Percentiles rank a stretch among this genome's conserved stretches.
These are phyloP conservation scores for Flammula alnicola DNA, from an alignment of 1,284 basidiomycete genomes.

Conservation along the genomic window DNA sequence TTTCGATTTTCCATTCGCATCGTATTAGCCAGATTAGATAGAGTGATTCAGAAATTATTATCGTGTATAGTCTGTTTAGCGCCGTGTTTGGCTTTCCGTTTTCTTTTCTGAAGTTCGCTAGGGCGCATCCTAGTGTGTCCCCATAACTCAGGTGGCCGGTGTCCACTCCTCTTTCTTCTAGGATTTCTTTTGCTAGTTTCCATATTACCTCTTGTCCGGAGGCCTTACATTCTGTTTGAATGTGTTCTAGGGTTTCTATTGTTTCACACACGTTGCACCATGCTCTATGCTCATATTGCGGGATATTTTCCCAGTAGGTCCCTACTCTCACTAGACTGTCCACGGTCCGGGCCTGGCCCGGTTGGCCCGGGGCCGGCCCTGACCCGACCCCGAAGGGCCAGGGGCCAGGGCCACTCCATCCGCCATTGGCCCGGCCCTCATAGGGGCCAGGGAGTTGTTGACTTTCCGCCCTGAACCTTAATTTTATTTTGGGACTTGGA, in stretches of 20 bases:
- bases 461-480: too few species aligned
- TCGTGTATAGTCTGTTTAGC: constrained; percentile 13
- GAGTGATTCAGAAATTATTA: constrained; percentile 12
- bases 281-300: not conserved
- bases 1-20: constrained; percentile 18
- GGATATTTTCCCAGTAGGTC: not conserved
- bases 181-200: constrained; percentile 5
- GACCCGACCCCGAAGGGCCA: too few species aligned
- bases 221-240: not conserved
- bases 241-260: constrained; percentile 1
- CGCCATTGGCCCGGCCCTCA: too few species aligned
- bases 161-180: not conserved
- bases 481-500: too few species aligned
- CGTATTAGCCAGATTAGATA: constrained; percentile 19
- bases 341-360: too few species aligned
- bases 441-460: too few species aligned
- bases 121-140: constrained; percentile 5
- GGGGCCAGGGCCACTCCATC: too few species aligned
- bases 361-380: too few species aligned
- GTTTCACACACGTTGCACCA: not conserved
- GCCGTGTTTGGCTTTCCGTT: not conserved
- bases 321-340: too few species aligned
- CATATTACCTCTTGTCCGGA: constrained; percentile 14
- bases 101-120: constrained; percentile 1
- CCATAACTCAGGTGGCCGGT: constrained; percentile 1